Conservation (phyloP, 2,329 filamentous ascomycete species). For the Venturia effusa region DNA sequence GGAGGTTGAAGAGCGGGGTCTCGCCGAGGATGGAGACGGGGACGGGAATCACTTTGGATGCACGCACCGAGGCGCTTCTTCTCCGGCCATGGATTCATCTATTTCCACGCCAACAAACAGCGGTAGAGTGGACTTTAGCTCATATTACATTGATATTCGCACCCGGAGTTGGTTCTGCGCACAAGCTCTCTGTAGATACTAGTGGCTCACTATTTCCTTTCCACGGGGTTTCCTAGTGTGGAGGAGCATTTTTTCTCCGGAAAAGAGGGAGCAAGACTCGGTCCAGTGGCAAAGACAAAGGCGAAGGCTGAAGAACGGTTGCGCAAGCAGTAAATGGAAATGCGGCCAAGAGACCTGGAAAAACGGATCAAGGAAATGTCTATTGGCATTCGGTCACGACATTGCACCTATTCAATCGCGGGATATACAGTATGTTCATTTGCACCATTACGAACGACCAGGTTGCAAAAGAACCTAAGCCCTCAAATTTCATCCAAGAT, state of each 20-base stretch:
- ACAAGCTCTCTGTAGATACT: too few species aligned
- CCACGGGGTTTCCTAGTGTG: background rate
- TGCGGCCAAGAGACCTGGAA: background rate
- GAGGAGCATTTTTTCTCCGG: background rate
- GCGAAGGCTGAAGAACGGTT: background rate
- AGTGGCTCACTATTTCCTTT: too few species aligned
- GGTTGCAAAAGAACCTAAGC: too few species aligned
- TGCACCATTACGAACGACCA: background rate
- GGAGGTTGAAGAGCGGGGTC: background rate
- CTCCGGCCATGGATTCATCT: background rate
- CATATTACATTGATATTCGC: too few species aligned
- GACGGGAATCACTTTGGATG: background rate
- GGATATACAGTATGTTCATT: background rate
- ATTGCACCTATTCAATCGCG: background rate
- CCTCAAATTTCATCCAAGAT: background rate
- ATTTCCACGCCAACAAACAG: background rate
- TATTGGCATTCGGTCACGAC: background rate
- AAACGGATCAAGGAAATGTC: background rate
- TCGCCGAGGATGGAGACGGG: background rate
- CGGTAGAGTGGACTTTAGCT: background rate
- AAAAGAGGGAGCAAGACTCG: background rate
- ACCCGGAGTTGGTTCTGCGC: background rate
- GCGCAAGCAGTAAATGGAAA: background rate
- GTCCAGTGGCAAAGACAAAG: background rate
- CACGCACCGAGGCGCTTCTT: background rate